These are phyloP conservation scores for Neonectria sp. DNA, from an alignment of 2,329 filamentous ascomycete genomes.

Conservation along the genomic window DNA sequence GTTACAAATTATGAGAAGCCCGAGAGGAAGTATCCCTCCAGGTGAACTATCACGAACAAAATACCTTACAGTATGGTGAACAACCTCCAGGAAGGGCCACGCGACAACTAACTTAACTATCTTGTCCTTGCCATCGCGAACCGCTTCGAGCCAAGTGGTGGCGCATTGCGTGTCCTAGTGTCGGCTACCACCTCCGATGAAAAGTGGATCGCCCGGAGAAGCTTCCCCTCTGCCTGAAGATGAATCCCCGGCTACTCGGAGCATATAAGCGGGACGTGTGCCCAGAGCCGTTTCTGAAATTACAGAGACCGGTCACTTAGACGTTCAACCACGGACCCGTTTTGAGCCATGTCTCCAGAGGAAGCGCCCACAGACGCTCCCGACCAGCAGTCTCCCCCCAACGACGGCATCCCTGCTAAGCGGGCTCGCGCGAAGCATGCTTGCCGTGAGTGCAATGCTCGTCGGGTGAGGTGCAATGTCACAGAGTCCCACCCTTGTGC, in stretches of 20 bases:
- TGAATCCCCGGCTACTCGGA: conserved; percentile 25
- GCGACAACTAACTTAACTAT: not conserved
- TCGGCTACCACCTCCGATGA: conserved; percentile 21
- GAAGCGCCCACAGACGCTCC: conserved; percentile 10
- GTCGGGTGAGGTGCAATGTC: conserved; percentile 55
- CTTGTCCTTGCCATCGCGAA: not conserved
- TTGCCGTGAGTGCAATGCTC: conserved; percentile 53
- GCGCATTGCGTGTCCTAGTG: not conserved
- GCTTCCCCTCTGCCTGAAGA: conserved; percentile 2
- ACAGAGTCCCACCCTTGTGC: conserved; percentile 52
- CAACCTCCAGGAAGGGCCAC: too few species aligned
- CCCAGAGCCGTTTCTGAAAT: not conserved
- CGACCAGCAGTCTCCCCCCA: conserved; percentile 17
- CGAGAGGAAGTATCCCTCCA: too few species aligned
- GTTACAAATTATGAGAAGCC: too few species aligned
- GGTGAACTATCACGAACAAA: too few species aligned
- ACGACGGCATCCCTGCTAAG: conserved; percentile 46
- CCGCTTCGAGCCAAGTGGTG: not conserved
- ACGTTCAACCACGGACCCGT: not conserved
- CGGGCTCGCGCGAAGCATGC: conserved; percentile 54
- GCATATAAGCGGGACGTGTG: conserved; percentile 29
- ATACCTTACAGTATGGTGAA: too few species aligned
- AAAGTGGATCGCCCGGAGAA: conserved; percentile 26
- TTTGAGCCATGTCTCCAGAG: conserved; percentile 19
- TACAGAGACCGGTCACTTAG: conserved; percentile 25